These are phyloP conservation scores for Saccharomycopsis lassenensis DNA, from an alignment of 805 yeast genomes.

Conservation along the genomic window DNA sequence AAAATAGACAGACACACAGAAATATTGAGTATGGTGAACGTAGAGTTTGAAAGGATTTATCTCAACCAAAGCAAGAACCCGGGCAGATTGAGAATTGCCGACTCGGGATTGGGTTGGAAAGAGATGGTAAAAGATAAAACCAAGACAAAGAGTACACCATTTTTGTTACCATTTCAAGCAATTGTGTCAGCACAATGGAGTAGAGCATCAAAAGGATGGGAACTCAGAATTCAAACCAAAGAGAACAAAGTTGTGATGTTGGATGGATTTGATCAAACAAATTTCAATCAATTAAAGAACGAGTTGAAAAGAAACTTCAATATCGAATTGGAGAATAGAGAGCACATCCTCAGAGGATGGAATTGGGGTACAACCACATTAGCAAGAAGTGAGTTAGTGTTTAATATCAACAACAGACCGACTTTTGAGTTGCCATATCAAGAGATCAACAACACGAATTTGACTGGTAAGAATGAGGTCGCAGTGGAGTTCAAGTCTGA, in stretches of 20 bases:
- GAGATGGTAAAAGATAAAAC: conserved; percentile 36
- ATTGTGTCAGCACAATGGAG: conserved; percentile 79
- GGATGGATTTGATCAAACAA: conserved; percentile 87
- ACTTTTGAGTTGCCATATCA: conserved; percentile 83
- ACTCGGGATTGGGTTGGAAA: conserved; percentile 98
- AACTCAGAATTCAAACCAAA: conserved; percentile 79
- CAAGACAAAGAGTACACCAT: conserved; percentile 58
- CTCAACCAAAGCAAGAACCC: conserved; percentile 72
- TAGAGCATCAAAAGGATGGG: conserved; percentile 86
- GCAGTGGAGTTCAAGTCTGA: conserved; percentile 72
- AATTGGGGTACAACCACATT: conserved; percentile 95
- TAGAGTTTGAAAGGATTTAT: conserved; percentile 85
- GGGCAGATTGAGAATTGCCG: conserved; percentile 92
- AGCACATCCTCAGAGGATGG: conserved; percentile 96
- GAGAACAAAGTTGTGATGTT: conserved; percentile 75
- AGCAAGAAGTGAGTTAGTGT: conserved; percentile 83
- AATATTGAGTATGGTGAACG: conserved; percentile 24
- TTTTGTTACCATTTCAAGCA: conserved; percentile 79
- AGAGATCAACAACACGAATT: conserved; percentile 70
- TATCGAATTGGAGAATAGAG: conserved; percentile 66
- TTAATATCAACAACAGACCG: conserved; percentile 79
- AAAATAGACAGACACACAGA: no score
- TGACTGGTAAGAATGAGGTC: conserved; percentile 89
- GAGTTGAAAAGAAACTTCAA: conserved; percentile 72
- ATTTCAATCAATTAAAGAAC: conserved; percentile 68